phyloP scores from a whole-genome alignment of 1,284 basidiomycete genomes.

The Trametes sp. region DNA sequence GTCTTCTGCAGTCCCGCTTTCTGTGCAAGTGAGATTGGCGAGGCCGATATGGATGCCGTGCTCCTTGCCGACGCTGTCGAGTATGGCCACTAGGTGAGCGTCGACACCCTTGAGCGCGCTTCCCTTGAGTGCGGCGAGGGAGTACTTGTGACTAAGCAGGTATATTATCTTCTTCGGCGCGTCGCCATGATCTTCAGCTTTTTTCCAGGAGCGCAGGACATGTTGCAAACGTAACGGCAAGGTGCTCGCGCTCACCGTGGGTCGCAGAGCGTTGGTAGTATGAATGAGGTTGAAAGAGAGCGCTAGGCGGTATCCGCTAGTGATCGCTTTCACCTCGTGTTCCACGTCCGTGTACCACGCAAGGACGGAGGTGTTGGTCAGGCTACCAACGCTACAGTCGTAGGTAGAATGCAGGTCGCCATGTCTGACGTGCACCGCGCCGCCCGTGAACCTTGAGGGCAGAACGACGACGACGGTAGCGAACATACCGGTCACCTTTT shows the following conservation, averaged over 20 bases:
- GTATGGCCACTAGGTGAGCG: constrained; percentile 29
- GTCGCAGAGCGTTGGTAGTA: constrained; percentile 29
- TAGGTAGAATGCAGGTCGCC: constrained; percentile 39
- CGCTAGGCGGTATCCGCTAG: constrained; percentile 53
- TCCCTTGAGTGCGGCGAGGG: constrained; percentile 30
- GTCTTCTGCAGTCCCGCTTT: background rate
- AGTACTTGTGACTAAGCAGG: constrained; percentile 38
- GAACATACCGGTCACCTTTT: constrained; percentile 52
- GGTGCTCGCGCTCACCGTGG: constrained; percentile 19
- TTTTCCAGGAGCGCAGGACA: constrained; percentile 32
- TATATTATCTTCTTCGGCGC: constrained; percentile 32
- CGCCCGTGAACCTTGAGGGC: constrained; percentile 52
- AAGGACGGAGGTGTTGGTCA: constrained; percentile 45
- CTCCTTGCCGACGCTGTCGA: constrained; percentile 29
- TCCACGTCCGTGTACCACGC: constrained; percentile 58
- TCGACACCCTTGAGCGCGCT: constrained; percentile 38
- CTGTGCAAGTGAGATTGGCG: constrained; percentile 44
- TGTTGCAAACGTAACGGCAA: constrained; percentile 18
- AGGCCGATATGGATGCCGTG: constrained; percentile 42
- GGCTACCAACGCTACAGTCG: constrained; percentile 43
- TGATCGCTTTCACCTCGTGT: constrained; percentile 54
- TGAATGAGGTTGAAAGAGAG: constrained; percentile 53
- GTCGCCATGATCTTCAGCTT: background rate
- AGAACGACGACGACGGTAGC: constrained; percentile 54
- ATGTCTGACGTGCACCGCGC: constrained; percentile 50